Base-by-base conservation (phyloP, 1,284 basidiomycete species). In the Xanthoconium separans region DNA sequence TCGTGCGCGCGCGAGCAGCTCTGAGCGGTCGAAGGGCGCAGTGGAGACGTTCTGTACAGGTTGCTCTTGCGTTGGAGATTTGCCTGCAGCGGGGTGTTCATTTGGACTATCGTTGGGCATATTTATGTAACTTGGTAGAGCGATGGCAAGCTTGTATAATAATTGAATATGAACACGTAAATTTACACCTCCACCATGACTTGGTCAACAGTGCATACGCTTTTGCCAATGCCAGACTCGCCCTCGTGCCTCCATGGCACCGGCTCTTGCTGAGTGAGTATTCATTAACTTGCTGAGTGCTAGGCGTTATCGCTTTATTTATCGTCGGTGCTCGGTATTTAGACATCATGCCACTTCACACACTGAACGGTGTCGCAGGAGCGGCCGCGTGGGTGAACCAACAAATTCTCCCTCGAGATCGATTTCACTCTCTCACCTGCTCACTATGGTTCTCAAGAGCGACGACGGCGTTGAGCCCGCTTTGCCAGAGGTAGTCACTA, bases 1-100 rank as follows among this genome's bases (percentile, higher is more conserved):
- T 41, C 83, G 78, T 7, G 88, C 89, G 50, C 76, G 80, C 27
- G 77, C 62, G 29, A 91, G 59, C 8, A 91, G 75, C 44, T 83
- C 79, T 51, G 66, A 29, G 39, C 75, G 71, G 51, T 63, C 42
- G 9, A 45, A 3, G 20, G 48, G 36, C 13, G 47, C n/a, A 6
- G 13, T 47, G 58, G n/a, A 40, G 27, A 9, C n/a, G 8, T 34
- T 33, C 20, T 41, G 11, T 4, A 10, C 30, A 43, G 40, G 37
- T 39, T 50, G 42, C 11, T 20, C 30, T 18, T 47, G 52, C 15
- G 9, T 20, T 4, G 39, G 12, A 33, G 50, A 34, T 40, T 64
- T 48, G 27, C 6, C 11, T 27, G 18, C 15, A 18, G 36, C 7
- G 39, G n/a, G 41, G 1, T 42, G 42, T 18, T 45, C 56, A 13